phyloP scores from a whole-genome alignment of 257 asterid genomes.

The Striga asiatica region DNA sequence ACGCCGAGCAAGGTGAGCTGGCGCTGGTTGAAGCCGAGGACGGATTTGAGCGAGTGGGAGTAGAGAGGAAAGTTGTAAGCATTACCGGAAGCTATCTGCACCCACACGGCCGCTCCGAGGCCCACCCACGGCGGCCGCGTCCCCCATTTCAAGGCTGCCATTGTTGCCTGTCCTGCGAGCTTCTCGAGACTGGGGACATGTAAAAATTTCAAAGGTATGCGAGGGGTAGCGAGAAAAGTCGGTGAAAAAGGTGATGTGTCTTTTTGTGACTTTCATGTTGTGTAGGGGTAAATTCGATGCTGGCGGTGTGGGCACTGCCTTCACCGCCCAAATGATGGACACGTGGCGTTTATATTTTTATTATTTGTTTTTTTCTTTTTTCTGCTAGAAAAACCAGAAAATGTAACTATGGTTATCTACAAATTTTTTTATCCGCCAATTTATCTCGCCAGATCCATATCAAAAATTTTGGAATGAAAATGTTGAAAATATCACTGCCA shows the following conservation, averaged over 20 bases:
- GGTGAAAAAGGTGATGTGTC: not conserved
- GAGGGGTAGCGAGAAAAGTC: not conserved
- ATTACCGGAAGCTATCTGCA: slow-evolving; percentile 62
- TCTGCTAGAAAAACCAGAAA: too few species aligned
- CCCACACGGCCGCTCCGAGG: slow-evolving; percentile 64
- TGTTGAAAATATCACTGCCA: too few species aligned
- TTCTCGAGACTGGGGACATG: not conserved
- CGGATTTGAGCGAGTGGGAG: slow-evolving; percentile 60
- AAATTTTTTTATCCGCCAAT: too few species aligned
- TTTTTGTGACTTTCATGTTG: not conserved
- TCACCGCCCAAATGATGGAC: too few species aligned
- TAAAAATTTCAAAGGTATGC: not conserved
- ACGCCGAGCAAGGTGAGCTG: slow-evolving; percentile 69
- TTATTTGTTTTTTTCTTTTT: too few species aligned
- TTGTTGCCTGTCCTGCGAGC: not conserved
- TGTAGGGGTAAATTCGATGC: too few species aligned
- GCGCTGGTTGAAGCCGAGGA: slow-evolving; percentile 47
- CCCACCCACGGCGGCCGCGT: slow-evolving; percentile 79
- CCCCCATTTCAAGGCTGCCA: slow-evolving; percentile 41
- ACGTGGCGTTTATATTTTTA: too few species aligned
- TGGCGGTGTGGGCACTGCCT: too few species aligned
- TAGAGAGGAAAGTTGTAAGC: slow-evolving; percentile 60
- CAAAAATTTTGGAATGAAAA: too few species aligned
- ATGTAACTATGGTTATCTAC: too few species aligned
- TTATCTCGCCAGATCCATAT: too few species aligned